Conservation (phyloP, 768 basidiomycete genomes). For the Albatrellus ellisii region DNA sequence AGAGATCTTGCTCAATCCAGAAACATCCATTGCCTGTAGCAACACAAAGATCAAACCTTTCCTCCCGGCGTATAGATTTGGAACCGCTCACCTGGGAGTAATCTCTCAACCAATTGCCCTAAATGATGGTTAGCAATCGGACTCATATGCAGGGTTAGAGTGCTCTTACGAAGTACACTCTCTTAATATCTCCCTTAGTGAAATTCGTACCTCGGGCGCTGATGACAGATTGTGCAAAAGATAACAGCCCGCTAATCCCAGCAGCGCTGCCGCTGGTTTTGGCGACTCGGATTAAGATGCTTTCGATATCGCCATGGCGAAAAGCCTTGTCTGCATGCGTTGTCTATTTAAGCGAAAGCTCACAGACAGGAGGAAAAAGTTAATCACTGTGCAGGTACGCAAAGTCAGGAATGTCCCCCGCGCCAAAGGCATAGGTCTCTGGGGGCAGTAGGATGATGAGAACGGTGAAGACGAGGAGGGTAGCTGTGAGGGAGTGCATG, state of each 20-base stretch:
- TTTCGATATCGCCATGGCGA: conserved; percentile 68
- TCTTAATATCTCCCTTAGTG: conserved; percentile 49
- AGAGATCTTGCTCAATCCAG: conserved; percentile 50
- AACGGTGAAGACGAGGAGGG: conserved; percentile 16
- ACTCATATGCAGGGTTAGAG: neutral
- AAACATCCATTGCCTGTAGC: conserved; percentile 59
- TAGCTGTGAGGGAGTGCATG: conserved; percentile 13
- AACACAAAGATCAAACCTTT: neutral
- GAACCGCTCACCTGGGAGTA: conserved; percentile 38
- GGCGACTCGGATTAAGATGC: conserved; percentile 43
- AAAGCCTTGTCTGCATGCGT: conserved; percentile 45
- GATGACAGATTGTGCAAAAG: conserved; percentile 34
- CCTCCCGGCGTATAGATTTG: neutral
- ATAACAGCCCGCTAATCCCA: conserved; percentile 33
- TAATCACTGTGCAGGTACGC: conserved; percentile 46
- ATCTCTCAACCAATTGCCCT: conserved; percentile 63
- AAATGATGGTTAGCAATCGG: neutral
- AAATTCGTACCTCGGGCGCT: conserved; percentile 44
- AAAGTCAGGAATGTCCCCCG: conserved; percentile 63
- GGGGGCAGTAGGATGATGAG: conserved; percentile 28
- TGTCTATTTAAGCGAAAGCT: conserved; percentile 1
- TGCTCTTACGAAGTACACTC: conserved; percentile 44
- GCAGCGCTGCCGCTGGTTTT: conserved; percentile 38
- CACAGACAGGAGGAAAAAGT: conserved; percentile 2
- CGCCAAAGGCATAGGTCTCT: conserved; percentile 39